Evolutionary conservation across 192 early-diverging fungal species (phyloP), one percentile per base, ranked within the genome.

Genomic region (Entomortierella chlamydospora): DNA sequence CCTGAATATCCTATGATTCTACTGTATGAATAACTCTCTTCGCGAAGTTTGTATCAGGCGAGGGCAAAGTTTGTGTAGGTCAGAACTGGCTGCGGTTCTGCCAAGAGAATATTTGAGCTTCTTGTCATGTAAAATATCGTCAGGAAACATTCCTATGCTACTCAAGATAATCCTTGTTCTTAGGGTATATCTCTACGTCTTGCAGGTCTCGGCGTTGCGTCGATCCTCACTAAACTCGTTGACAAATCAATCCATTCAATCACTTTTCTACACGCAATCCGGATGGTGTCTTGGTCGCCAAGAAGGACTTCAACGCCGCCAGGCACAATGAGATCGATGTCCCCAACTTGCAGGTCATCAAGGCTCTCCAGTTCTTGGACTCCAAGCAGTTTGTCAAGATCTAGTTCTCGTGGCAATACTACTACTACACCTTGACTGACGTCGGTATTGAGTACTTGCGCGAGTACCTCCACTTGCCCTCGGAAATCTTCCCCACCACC

Each of bases 371-470:
- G 91, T 95, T 93, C 63, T 90, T 99, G 82, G 87, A 89, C 83
- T 99, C 98, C 62, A 92, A 91, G 82, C 95, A 94, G 72, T 94
- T 83, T 66, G 97, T 99, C 84, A 95, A 94, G 87, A 94, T 93
- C 71, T 93, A 93, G 81, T 99, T 99, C 93, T 98, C 96, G 84
- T 99, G 98, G 98, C 97, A 98, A 84, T 95, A 96, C 90, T 99
- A 97, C 91, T 99, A 99, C 95, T 99, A 99, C 88, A 95, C 91
- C 86, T 90, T 99, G 81, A 99, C 97, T 84, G 91, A 96, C 82
- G 94, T 95, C 87, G 98, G 98, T 85, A 97, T 98, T 70, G 95
- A 93, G 83, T 98, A 97, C 89, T 89, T 99, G 71, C 94, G 97
- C 83, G 93, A 95, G 86, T 94, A 91, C 93, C 92, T 99, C 67